Evolutionary conservation across 768 basidiomycete species (phyloP).

Genomic region (Amanita molliuscula): DNA sequence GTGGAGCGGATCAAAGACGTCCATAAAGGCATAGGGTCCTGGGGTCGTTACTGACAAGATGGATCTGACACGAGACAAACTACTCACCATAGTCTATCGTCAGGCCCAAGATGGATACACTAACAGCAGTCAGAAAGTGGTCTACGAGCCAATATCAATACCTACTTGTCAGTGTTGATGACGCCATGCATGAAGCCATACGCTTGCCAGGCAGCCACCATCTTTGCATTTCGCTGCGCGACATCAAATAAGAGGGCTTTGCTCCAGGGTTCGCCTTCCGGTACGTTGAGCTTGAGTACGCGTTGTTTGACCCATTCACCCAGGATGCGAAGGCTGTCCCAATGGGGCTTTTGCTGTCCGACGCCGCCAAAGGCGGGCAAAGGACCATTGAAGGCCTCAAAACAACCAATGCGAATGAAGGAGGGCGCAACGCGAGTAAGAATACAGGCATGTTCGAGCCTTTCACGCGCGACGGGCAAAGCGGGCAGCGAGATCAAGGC

Average conservation of each 20-base stretch:
- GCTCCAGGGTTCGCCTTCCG: constrained; percentile 55
- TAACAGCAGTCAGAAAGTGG: constrained; percentile 16
- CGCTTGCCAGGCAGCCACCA: constrained; percentile 95
- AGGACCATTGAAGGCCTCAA: constrained; percentile 77
- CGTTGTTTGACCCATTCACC: constrained; percentile 62
- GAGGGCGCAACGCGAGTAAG: constrained; percentile 79
- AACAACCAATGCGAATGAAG: constrained; percentile 87
- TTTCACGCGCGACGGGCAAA: constrained; percentile 70
- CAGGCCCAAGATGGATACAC: constrained; percentile 63
- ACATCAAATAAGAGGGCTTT: constrained; percentile 65
- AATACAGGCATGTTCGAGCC: constrained; percentile 58
- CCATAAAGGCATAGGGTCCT: constrained; percentile 95
- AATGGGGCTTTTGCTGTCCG: constrained; percentile 66
- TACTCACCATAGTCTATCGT: constrained; percentile 65
- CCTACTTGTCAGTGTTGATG: constrained; percentile 93
- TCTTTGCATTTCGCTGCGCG: constrained; percentile 75
- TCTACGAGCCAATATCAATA: not conserved
- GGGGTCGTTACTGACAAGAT: constrained; percentile 3
- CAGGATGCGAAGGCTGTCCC: constrained; percentile 63
- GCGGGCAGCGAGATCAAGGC: constrained; percentile 66
- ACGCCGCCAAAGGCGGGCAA: constrained; percentile 59
- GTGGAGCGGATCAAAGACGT: constrained; percentile 74
- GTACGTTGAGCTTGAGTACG: constrained; percentile 43
- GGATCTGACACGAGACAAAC: not conserved
- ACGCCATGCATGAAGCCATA: constrained; percentile 95